phyloP scores from a whole-genome alignment of 441 rosid genomes.

The Jatropha multifida region DNA sequence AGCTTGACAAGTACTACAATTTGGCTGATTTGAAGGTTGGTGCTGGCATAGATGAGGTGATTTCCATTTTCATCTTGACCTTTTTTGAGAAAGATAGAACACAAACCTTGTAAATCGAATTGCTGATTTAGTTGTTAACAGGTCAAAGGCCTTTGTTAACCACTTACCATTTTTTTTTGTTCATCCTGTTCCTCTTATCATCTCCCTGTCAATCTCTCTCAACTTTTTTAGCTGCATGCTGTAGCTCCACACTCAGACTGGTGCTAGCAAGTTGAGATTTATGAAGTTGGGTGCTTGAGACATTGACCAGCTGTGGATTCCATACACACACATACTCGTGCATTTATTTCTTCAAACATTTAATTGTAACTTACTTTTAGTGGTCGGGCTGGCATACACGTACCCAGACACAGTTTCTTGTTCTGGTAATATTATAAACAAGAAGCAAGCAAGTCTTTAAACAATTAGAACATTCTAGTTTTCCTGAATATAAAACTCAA shows the following conservation, averaged over 20 bases:
- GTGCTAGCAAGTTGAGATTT: background rate
- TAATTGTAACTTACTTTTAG: background rate
- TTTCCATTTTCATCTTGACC: constrained; percentile 24
- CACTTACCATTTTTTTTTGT: background rate
- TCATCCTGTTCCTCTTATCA: background rate
- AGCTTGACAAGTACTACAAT: constrained; percentile 78
- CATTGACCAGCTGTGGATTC: background rate
- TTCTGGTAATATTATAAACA: too few species aligned
- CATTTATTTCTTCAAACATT: background rate
- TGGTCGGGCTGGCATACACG: background rate
- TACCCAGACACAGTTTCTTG: too few species aligned
- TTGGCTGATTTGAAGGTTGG: constrained; percentile 58
- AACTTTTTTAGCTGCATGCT: background rate
- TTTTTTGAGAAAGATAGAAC: constrained; percentile 10
- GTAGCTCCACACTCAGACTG: background rate
- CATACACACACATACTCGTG: background rate
- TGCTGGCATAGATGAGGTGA: constrained; percentile 78
- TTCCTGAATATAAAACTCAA: too few species aligned
- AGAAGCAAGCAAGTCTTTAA: too few species aligned
- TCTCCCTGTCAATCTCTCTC: background rate
- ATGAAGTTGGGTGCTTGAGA: background rate
- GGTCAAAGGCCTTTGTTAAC: background rate
- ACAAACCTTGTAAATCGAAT: background rate
- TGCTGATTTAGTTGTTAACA: constrained; percentile 1
- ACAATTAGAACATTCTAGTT: too few species aligned